phyloP scores from a whole-genome alignment of 2,329 filamentous ascomycete species.

The Pseudonectria buxi region DNA sequence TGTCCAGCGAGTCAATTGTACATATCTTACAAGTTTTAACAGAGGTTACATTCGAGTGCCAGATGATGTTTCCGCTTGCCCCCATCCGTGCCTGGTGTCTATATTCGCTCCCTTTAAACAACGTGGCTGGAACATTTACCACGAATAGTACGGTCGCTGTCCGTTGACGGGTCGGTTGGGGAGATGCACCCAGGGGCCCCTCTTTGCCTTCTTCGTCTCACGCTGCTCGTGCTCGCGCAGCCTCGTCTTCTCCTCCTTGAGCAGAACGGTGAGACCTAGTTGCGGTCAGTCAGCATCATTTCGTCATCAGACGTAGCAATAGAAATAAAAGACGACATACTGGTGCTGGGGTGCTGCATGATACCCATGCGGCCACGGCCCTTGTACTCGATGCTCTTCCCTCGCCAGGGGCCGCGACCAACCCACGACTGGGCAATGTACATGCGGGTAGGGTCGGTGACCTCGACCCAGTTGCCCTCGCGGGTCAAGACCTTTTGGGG shows the following conservation, averaged over 20 bases:
- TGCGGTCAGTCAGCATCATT: slow-evolving; percentile 11
- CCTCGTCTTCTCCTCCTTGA: slow-evolving; percentile 92
- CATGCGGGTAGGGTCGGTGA: slow-evolving; percentile 70
- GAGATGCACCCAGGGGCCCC: slow-evolving; percentile 79
- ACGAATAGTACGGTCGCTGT: slow-evolving; percentile 85
- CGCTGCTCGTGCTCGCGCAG: slow-evolving; percentile 74
- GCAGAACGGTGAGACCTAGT: slow-evolving; percentile 66
- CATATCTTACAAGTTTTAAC: slow-evolving; percentile 29
- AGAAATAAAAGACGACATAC: slow-evolving; percentile 43
- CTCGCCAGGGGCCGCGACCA: slow-evolving; percentile 61
- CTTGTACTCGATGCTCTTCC: slow-evolving; percentile 58
- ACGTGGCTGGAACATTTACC: slow-evolving; percentile 51
- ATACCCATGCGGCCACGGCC: slow-evolving; percentile 66
- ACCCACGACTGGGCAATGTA: slow-evolving; percentile 95
- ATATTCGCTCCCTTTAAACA: not conserved
- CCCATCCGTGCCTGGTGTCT: not conserved
- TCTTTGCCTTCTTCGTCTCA: slow-evolving; percentile 64
- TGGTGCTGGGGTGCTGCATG: slow-evolving; percentile 65
- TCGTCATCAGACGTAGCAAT: not conserved
- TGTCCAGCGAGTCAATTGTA: slow-evolving; percentile 27
- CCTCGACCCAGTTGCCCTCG: slow-evolving; percentile 63
- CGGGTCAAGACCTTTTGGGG: slow-evolving; percentile 59
- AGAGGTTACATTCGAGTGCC: slow-evolving; percentile 13
- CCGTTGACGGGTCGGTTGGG: slow-evolving; percentile 78
- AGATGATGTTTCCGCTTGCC: slow-evolving; percentile 3